These are phyloP conservation scores for Edaphochlamys debaryana DNA, from an alignment of 139 green algal species.

Conservation along the genomic window DNA sequence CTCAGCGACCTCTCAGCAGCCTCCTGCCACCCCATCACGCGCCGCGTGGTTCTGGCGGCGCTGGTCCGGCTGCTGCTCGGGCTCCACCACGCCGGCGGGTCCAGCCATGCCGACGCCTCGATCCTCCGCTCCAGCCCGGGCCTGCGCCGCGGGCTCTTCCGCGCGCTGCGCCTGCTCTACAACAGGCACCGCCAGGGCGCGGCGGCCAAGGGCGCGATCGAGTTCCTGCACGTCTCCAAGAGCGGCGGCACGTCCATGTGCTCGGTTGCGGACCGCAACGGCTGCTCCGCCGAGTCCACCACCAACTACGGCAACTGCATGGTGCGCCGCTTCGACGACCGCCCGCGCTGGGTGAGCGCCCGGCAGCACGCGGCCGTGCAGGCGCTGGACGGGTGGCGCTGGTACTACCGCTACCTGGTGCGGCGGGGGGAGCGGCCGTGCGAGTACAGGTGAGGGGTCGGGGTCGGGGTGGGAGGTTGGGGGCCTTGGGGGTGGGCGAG, in stretches of 20 bases:
- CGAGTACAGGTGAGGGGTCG: constrained; percentile 30
- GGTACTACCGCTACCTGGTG: constrained; percentile 25
- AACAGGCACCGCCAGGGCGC: constrained; percentile 24
- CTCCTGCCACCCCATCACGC: constrained; percentile 12
- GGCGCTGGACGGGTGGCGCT: constrained; percentile 23
- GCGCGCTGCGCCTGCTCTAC: not conserved
- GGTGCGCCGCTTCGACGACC: constrained; percentile 39
- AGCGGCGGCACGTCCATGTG: constrained; percentile 36
- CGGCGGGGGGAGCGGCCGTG: constrained; percentile 18
- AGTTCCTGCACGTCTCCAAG: constrained; percentile 44
- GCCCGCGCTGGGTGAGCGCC: constrained; percentile 31
- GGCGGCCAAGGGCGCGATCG: constrained; percentile 24
- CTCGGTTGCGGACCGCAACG: constrained; percentile 24
- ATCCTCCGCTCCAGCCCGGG: not conserved
- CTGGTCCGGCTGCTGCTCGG: constrained; percentile 16
- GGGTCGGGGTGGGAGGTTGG: not conserved
- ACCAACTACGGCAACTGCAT: constrained; percentile 42
- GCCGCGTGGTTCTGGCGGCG: constrained; percentile 18
- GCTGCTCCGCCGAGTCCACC: constrained; percentile 12
- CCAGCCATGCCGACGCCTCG: not conserved
- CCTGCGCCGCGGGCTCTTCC: not conserved
- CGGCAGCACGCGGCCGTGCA: not conserved
- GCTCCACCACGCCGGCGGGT: not conserved
- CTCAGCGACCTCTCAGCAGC: not conserved
- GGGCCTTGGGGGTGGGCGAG: not conserved